These are phyloP conservation scores for Dysphania ambrosioides DNA, from an alignment of 148 eudicot species.

Conservation along the genomic window DNA sequence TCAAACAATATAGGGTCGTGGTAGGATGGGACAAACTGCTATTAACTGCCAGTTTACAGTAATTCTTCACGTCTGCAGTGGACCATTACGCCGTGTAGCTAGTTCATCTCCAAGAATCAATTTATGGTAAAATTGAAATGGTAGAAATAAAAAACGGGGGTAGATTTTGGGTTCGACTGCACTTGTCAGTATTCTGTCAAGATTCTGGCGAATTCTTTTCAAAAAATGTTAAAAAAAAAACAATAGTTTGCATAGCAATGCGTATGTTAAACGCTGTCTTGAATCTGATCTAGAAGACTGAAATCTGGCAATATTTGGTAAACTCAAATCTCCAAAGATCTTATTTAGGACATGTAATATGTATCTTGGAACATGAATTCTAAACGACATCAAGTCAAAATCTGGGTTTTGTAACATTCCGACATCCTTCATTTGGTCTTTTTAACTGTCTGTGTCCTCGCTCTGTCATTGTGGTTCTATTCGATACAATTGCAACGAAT, in stretches of 20 bases:
- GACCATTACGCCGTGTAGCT: not conserved
- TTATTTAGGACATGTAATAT: not conserved
- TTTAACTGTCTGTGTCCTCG: not conserved
- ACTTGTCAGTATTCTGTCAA: not conserved
- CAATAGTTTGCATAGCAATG: not conserved
- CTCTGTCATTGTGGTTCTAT: not conserved
- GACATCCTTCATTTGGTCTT: not conserved
- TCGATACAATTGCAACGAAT: no score
- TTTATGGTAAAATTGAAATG: not conserved
- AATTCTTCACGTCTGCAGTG: not conserved
- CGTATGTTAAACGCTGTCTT: not conserved
- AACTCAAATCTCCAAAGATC: not conserved
- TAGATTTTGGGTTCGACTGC: not conserved
- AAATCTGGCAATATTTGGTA: not conserved
- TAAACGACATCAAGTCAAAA: no score
- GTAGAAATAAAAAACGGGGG: not conserved
- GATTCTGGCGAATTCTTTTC: not conserved
- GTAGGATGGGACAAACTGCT: not conserved
- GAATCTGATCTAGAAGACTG: not conserved
- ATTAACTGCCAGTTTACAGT: not conserved
- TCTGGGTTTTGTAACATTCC: slow-evolving; percentile 8
- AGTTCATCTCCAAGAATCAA: not conserved
- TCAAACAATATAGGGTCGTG: not conserved
- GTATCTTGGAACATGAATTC: not conserved
- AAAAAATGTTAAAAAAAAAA: not conserved